Percentiles rank a stretch among this genome's conserved stretches.
Evolutionary conservation across 306 rosid genomes (phyloP).

Genomic region (Castanea crenata): DNA sequence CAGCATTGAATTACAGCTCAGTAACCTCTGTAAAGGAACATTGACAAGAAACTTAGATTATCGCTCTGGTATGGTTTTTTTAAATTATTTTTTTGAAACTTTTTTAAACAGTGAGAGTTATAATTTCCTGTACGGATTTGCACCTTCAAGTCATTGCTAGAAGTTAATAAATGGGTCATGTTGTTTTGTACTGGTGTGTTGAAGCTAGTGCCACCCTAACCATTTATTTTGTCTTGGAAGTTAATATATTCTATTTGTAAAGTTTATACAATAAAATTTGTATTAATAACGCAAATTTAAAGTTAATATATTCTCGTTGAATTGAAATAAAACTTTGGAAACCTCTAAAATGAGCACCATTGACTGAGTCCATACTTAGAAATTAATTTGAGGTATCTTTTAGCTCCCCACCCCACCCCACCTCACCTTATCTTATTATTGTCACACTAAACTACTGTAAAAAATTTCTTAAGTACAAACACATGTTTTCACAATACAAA

Average conservation of each 20-base stretch:
- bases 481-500: not conserved
- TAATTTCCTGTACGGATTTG: not conserved
- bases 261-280: too few species aligned
- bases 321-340: not conserved
- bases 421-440: too few species aligned
- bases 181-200: not conserved
- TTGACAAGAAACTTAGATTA: constrained; percentile 27
- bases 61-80: constrained; percentile 37
- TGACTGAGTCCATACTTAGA: too few species aligned
- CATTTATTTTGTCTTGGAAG: too few species aligned
- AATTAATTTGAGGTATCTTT: too few species aligned
- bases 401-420: too few species aligned
- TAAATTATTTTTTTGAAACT: not conserved
- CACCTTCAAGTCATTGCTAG: not conserved
- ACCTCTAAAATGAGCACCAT: not conserved
- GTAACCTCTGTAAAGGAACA: constrained; percentile 64
- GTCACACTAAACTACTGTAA: too few species aligned
- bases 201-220: not conserved
- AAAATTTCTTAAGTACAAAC: too few species aligned
- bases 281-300: too few species aligned
- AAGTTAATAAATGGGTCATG: not conserved
- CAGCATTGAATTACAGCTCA: constrained; percentile 60
- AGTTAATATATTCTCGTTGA: not conserved
- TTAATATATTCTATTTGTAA: too few species aligned
- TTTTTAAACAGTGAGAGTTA: not conserved